Percentiles rank a stretch among this genome's conserved stretches.
phyloP scores from a whole-genome alignment of 1,284 basidiomycete genomes.

The Volvariella volvacea region DNA sequence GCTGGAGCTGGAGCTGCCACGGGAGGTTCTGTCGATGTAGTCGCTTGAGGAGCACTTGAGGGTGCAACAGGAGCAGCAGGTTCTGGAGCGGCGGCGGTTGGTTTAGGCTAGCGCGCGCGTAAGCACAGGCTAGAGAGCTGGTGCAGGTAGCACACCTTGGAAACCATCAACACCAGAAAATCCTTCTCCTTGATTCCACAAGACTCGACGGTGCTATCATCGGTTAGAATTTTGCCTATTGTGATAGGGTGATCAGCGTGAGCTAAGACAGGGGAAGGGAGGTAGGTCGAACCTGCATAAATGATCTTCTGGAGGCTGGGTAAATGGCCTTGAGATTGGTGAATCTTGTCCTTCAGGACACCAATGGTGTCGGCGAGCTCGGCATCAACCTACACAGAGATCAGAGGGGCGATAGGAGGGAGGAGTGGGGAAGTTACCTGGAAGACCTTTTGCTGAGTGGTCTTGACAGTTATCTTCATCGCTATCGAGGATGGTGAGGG shows the following conservation, averaged over 20 bases:
- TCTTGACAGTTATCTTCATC: constrained; percentile 94
- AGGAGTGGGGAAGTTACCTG: constrained; percentile 32
- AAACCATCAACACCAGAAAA: constrained; percentile 97
- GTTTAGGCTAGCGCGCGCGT: constrained; percentile 26
- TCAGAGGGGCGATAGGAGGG: constrained; percentile 3
- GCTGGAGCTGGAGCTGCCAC: constrained; percentile 9
- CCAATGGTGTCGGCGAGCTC: constrained; percentile 74
- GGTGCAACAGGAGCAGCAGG: no score
- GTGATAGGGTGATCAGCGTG: constrained; percentile 5
- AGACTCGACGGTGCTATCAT: constrained; percentile 84
- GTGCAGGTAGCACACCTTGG: constrained; percentile 60
- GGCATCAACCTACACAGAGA: constrained; percentile 63
- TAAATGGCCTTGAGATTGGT: constrained; percentile 69
- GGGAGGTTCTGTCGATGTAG: no score
- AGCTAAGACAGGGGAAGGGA: not conserved
- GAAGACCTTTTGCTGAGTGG: constrained; percentile 86
- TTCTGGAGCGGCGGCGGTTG: constrained; percentile 22
- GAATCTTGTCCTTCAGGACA: constrained; percentile 83
- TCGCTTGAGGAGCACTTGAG: no score
- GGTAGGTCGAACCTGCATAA: constrained; percentile 66
- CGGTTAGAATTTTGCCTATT: constrained; percentile 86
- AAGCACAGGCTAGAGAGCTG: constrained; percentile 43
- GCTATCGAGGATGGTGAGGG: constrained; percentile 24
- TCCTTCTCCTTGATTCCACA: constrained; percentile 98
- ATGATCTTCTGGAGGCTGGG: constrained; percentile 87